Conservation (phyloP, 805 yeast genomes). For the Candida dajiaensis region DNA sequence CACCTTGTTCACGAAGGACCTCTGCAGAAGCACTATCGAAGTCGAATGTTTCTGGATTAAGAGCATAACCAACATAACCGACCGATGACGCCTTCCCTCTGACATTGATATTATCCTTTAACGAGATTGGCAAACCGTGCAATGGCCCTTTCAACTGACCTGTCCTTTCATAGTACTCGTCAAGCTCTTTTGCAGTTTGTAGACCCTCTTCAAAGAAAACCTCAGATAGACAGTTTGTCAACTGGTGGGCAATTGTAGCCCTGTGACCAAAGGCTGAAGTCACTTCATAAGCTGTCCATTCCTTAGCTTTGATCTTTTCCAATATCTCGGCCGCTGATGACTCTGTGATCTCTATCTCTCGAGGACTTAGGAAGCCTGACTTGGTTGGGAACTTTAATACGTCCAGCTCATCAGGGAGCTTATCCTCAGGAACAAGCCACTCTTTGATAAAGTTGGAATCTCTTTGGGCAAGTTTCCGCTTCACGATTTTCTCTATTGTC, state of each 20-base stretch:
- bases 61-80: constrained; percentile 43
- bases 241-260: constrained; percentile 53
- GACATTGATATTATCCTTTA: constrained; percentile 40
- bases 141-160: constrained; percentile 57
- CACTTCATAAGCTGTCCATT: constrained; percentile 39
- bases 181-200: constrained; percentile 47
- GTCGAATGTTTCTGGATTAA: constrained; percentile 27
- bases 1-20: constrained; percentile 40
- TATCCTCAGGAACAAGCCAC: constrained; percentile 31
- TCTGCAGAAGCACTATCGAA: constrained; percentile 35
- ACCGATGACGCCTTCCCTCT: constrained; percentile 43
- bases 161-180: constrained; percentile 38
- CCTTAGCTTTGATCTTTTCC: constrained; percentile 25
- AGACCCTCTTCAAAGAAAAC: constrained; percentile 53
- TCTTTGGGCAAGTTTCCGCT: constrained; percentile 33
- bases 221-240: constrained; percentile 31
- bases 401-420: constrained; percentile 22
- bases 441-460: constrained; percentile 37
- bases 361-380: constrained; percentile 28
- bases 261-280: constrained; percentile 48
- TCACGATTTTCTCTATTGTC: constrained; percentile 10
- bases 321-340: constrained; percentile 15
- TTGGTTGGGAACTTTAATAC: constrained; percentile 31
- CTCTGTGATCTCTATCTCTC: constrained; percentile 31
- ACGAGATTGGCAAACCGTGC: constrained; percentile 62